Evolutionary conservation across 345 rosid species (phyloP).

Genomic region (Erodium maritimum): DNA sequence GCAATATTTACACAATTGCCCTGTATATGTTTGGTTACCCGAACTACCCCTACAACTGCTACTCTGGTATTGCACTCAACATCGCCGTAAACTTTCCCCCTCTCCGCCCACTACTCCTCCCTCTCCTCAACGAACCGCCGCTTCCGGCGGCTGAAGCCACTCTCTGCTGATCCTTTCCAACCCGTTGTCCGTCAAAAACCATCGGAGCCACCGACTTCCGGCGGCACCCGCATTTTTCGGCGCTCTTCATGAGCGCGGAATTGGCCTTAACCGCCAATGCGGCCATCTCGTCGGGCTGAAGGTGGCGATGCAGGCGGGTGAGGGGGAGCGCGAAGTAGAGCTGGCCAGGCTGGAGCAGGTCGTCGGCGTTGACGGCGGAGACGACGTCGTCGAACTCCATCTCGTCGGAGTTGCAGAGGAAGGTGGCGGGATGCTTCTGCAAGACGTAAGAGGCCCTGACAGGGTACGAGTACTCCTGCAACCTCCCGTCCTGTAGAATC

Average conservation of each 20-base stretch:
- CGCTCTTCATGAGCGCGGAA: slow-evolving; percentile 24
- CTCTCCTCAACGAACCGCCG: slow-evolving; percentile 20
- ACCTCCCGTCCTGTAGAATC: slow-evolving; percentile 44
- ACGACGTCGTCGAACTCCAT: slow-evolving; percentile 35
- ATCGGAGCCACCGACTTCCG: neutral
- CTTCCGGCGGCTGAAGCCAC: slow-evolving; percentile 8
- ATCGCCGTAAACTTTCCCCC: slow-evolving; percentile 37
- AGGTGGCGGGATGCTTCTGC: slow-evolving; percentile 19
- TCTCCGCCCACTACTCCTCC: slow-evolving; percentile 20
- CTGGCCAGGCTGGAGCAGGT: slow-evolving; percentile 32
- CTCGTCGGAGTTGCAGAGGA: slow-evolving; percentile 43
- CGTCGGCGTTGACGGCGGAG: slow-evolving; percentile 26
- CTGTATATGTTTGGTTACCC: neutral
- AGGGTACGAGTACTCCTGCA: slow-evolving; percentile 43
- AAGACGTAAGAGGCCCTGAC: slow-evolving; percentile 38
- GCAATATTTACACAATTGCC: neutral
- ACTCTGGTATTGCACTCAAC: slow-evolving; percentile 69
- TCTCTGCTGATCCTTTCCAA: neutral
- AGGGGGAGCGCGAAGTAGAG: slow-evolving; percentile 45
- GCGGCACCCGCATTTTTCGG: neutral
- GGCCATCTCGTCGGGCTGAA: slow-evolving; percentile 36
- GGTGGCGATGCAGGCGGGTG: slow-evolving; percentile 20
- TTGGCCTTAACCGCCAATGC: slow-evolving; percentile 53
- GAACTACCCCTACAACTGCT: slow-evolving; percentile 23
- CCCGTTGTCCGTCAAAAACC: neutral